Base-by-base conservation (phyloP, 306 rosid genomes). In the Vigna angularis region DNA sequence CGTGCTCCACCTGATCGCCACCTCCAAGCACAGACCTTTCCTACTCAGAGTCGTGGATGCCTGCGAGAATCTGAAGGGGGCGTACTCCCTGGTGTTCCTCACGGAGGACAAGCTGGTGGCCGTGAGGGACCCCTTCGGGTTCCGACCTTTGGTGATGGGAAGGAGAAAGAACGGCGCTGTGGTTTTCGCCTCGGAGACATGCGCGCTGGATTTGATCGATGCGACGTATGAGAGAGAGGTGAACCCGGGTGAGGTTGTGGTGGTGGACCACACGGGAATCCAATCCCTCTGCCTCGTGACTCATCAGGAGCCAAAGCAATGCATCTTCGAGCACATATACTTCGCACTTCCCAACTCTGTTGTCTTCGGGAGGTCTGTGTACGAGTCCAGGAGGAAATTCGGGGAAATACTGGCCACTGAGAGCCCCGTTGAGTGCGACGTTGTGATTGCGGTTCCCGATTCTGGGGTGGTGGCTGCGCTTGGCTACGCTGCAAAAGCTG, bases 381-480 rank as follows among this genome's bases (percentile, higher is more conserved):
- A 91, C 13, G 93, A 93, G 17, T 88, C 95, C 1, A 83, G 97
- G 12, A 80, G 81, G 5, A 76, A 36, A 30, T 91, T 93, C 63
- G 98, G 98, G 3, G 93, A 91, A 81, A 89, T 93, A 1, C 74
- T 93, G 1, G 97, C 98, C 6, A 84, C 93, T 0, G 97, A 88
- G 50, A 85, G 86, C 24, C 93, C 95, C 0, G 97, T 90, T 7
- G 98, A 91, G 12, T 91, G 97, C 59, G 98, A 93, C 76, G 95
- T 93, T 18, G 98, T 93, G 44, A 91, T 93, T 9, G 92, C 97
- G 0, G 98, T 91, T 58, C 98, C 97, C 0, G 98, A 93, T 79
- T 93, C 97, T 0, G 98, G 98, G 1, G 91, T 91, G 0, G 97
- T 91, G 66, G 97, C 98, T 70, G 98, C 98, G 0, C 91, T 89